These are phyloP conservation scores for Pseudodiploospora longispora DNA, from an alignment of 2,329 filamentous ascomycete species.

Conservation along the genomic window DNA sequence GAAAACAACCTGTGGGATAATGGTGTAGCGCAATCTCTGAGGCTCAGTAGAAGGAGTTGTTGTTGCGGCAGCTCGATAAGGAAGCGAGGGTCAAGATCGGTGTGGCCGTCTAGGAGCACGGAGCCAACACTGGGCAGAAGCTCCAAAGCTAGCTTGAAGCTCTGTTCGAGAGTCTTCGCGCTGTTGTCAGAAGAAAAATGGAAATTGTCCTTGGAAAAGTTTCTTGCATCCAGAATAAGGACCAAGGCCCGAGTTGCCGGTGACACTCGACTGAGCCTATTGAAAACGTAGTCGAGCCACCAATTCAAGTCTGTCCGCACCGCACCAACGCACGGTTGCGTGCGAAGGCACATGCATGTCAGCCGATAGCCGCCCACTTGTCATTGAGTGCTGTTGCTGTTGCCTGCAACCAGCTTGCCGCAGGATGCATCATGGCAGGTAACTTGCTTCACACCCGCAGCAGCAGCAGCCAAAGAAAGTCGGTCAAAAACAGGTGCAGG, in stretches of 20 bases:
- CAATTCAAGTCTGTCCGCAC: constrained; percentile 36
- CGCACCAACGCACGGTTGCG: background rate
- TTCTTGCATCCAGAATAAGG: constrained; percentile 39
- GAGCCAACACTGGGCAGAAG: constrained; percentile 37
- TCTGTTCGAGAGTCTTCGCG: constrained; percentile 25
- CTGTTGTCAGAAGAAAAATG: constrained; percentile 33
- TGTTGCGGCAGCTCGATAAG: constrained; percentile 18
- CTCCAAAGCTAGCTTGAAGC: constrained; percentile 29
- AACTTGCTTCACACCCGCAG: too few relatives aligned
- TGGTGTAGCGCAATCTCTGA: constrained; percentile 31
- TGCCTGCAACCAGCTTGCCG: too few relatives aligned
- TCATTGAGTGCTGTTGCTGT: too few relatives aligned
- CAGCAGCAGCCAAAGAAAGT: too few relatives aligned
- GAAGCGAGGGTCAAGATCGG: constrained; percentile 33
- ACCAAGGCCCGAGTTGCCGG: constrained; percentile 34
- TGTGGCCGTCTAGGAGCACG: constrained; percentile 40
- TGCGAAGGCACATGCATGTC: background rate
- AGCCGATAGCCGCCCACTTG: too few relatives aligned
- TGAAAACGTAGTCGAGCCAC: constrained; percentile 39
- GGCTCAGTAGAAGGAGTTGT: constrained; percentile 33
- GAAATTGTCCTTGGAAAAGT: constrained; percentile 30
- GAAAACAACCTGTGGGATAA: constrained; percentile 34
- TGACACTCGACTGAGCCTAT: constrained; percentile 26
- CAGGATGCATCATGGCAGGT: too few relatives aligned
- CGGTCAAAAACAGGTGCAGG: background rate